phyloP scores from a whole-genome alignment of 495 filamentous ascomycete genomes.

The Clavariopsis aquatica region DNA sequence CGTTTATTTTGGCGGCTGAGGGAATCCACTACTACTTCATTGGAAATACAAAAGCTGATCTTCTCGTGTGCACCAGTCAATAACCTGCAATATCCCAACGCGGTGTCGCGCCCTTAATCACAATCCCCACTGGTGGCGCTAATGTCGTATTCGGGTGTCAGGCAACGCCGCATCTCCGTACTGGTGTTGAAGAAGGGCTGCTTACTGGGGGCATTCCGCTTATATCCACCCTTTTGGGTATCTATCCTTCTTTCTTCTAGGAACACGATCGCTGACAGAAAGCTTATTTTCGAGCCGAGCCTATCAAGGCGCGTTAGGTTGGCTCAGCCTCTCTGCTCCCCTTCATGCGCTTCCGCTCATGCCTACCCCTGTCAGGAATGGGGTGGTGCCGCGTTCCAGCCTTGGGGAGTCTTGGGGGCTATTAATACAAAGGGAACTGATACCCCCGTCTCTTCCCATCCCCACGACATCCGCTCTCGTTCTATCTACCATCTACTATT shows the following conservation, averaged over 20 bases:
- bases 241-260: not conserved
- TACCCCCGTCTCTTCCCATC: not conserved
- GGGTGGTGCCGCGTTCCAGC: not conserved
- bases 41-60: not conserved
- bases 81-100: not conserved
- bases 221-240: conserved; percentile 1
- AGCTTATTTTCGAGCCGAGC: not conserved
- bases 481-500: not conserved
- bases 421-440: not conserved
- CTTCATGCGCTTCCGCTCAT: not conserved
- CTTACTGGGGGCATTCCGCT: not conserved
- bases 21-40: not conserved
- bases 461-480: not conserved
- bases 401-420: not conserved
- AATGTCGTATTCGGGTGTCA: not conserved
- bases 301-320: not conserved
- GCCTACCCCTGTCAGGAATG: not conserved
- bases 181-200: not conserved
- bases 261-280: not conserved
- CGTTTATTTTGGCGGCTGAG: not conserved
- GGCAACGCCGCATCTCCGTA: not conserved
- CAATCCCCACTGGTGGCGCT: not conserved
- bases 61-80: not conserved
- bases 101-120: not conserved
- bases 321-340: not conserved